Evolutionary conservation across 176 grass and related monocot genomes (phyloP), one percentile per base, ranked within the genome.

Genomic region (Oryza coarctata): DNA sequence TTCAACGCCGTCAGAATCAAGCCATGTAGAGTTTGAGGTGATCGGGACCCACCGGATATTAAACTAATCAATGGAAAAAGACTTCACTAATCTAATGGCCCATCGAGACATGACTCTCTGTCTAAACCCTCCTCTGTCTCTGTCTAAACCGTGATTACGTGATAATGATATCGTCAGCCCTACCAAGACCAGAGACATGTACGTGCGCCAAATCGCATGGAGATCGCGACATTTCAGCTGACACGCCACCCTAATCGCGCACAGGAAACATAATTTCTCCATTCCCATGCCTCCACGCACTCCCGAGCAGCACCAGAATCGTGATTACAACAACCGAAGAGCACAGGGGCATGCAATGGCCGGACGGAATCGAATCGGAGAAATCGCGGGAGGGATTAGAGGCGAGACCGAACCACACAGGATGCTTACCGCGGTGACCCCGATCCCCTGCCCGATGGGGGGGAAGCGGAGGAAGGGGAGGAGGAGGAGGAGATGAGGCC

Each of bases 51-150:
- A 62, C 82, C 6, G 1, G 25, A 30, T 33, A 43, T n/a, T 43
- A 78, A 57, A 40, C 41, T 79, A 73, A 49, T 45, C 41, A 43
- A 60, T 80, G 84, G 70, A 81, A 75, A 80, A 85, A 75, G 82
- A 81, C 87, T 36, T 20, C 36, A 5, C 20, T 12, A 65, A 40
- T 63, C 27, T 73, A 73, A 63, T 82, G 68, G 43, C 39, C 39
- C 29, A 8, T 12, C 44, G 25, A 2, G 22, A n/a, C 12, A 60
- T 57, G 43, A 44, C 86, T 64, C 58, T 67, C n/a, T 11, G 47
- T 1, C 17, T 38, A n/a, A n/a, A n/a, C 32, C 32, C 32, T 33
- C 39, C 39, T 14, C 25, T 9, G 81, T 80, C 81, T 25, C 40
- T 34, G 18, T 80, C 76, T 41, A 85, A 80, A 23, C 70, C 25